Evolutionary conservation across 805 yeast genomes (phyloP).

Genomic region (Alloascoidea africana): DNA sequence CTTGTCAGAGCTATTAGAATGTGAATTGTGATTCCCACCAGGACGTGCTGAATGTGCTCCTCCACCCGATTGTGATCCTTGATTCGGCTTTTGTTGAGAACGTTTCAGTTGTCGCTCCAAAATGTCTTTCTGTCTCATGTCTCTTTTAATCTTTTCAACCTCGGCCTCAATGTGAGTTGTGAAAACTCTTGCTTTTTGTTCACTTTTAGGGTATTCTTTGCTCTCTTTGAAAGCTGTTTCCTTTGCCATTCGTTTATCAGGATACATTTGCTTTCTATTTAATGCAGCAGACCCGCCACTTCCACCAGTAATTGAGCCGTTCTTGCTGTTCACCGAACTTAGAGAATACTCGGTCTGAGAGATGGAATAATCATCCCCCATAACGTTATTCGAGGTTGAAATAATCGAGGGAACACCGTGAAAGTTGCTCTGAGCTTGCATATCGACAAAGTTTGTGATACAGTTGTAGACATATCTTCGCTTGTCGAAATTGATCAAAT

Average conservation of each 20-base stretch:
- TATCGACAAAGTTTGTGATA: conserved; percentile 34
- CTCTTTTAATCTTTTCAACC: conserved; percentile 35
- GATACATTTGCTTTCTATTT: background rate
- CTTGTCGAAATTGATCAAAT: conserved; percentile 75
- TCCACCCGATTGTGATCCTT: too few relatives aligned
- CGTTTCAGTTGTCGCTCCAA: conserved; percentile 4
- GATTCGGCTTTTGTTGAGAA: background rate
- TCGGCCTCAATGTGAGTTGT: conserved; percentile 30
- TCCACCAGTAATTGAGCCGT: background rate
- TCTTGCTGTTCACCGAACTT: background rate
- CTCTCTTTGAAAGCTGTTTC: conserved; percentile 30
- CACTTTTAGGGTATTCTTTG: conserved; percentile 20
- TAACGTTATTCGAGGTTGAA: background rate
- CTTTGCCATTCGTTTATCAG: conserved; percentile 20
- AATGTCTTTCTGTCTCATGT: conserved; percentile 27
- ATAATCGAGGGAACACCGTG: background rate
- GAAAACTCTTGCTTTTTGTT: conserved; percentile 27
- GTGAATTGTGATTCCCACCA: background rate
- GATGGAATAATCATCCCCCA: background rate
- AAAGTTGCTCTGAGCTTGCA: conserved; percentile 16
- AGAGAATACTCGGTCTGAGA: background rate
- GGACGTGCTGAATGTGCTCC: background rate
- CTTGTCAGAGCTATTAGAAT: background rate
- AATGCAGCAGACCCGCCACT: background rate
- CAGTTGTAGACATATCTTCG: conserved; percentile 53